Percentiles rank a stretch among this genome's conserved stretches.
phyloP scores from a whole-genome alignment of 225 moss, liverwort and hornwort species.

The Bryum argenteum region DNA sequence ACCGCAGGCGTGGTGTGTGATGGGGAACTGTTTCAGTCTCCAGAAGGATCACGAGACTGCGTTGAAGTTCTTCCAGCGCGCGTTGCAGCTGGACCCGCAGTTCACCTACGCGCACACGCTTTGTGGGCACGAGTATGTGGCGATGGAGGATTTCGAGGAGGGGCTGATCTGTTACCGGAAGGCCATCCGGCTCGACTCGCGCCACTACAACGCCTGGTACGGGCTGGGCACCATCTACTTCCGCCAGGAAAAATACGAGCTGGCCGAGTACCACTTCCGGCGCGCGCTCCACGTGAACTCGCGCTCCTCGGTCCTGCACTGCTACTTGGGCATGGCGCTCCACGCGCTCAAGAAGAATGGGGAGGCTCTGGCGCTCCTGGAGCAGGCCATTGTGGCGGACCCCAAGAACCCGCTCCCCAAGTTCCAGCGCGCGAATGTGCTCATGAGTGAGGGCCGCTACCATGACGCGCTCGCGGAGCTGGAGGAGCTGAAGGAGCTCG shows the following conservation, averaged over 20 bases:
- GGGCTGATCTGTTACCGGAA: constrained; percentile 88
- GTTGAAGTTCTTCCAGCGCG: constrained; percentile 94
- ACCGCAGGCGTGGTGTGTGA: constrained; percentile 98
- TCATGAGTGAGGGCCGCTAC: constrained; percentile 96
- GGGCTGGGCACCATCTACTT: constrained; percentile 99
- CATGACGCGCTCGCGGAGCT: constrained; percentile 87
- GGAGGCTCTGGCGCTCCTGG: constrained; percentile 77
- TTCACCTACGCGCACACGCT: constrained; percentile 97
- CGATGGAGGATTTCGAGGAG: constrained; percentile 99
- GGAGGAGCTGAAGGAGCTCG: constrained; percentile 93
- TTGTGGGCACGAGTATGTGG: constrained; percentile 99
- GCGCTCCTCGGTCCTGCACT: constrained; percentile 96
- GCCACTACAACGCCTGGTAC: constrained; percentile 99
- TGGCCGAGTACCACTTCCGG: constrained; percentile 96
- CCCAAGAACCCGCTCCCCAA: constrained; percentile 96
- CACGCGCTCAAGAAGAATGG: constrained; percentile 93
- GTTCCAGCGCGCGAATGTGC: constrained; percentile 91
- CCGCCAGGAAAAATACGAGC: constrained; percentile 96
- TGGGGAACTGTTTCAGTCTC: constrained; percentile 98
- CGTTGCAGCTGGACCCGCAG: constrained; percentile 81
- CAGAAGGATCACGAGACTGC: constrained; percentile 99
- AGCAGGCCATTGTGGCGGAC: constrained; percentile 90
- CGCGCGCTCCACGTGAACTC: constrained; percentile 82
- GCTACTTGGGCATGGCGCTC: constrained; percentile 98
- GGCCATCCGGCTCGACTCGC: constrained; percentile 86